These are phyloP conservation scores for Quercus wislizeni DNA, from an alignment of 306 rosid genomes.

Conservation along the genomic window DNA sequence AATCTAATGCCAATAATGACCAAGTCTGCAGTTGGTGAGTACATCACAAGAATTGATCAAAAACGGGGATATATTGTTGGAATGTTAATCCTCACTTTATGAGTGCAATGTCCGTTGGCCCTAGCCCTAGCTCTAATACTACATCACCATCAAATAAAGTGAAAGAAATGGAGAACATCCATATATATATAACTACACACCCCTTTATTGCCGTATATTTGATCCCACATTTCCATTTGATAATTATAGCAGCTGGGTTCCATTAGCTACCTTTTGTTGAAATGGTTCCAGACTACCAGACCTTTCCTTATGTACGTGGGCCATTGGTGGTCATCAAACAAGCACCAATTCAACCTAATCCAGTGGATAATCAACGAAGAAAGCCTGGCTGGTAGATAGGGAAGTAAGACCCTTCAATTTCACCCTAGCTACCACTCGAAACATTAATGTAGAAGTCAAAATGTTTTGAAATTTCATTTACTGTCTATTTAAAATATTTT, in stretches of 20 bases:
- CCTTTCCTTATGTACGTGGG: background rate
- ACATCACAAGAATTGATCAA: conserved; percentile 21
- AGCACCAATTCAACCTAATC: background rate
- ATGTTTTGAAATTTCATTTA: too few species aligned
- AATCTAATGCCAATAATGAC: conserved; percentile 29
- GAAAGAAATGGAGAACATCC: background rate
- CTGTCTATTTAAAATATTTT: too few species aligned
- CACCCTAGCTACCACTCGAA: too few species aligned
- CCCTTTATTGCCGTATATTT: background rate
- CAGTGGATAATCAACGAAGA: background rate
- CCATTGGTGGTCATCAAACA: background rate
- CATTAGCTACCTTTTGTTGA: background rate
- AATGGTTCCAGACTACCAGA: background rate
- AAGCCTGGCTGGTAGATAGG: background rate
- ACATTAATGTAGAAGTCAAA: too few species aligned
- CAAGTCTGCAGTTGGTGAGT: conserved; percentile 25
- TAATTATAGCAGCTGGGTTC: background rate
- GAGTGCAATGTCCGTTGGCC: conserved; percentile 14
- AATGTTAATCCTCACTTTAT: conserved; percentile 13
- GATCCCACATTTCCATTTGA: background rate
- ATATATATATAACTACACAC: too few species aligned
- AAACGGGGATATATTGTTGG: background rate
- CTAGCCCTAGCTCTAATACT: background rate
- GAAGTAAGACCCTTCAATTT: too few species aligned
- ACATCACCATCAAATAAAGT: background rate